Evolutionary conservation across 148 eudicot species (phyloP).

Genomic region (Oxyria digyna): DNA sequence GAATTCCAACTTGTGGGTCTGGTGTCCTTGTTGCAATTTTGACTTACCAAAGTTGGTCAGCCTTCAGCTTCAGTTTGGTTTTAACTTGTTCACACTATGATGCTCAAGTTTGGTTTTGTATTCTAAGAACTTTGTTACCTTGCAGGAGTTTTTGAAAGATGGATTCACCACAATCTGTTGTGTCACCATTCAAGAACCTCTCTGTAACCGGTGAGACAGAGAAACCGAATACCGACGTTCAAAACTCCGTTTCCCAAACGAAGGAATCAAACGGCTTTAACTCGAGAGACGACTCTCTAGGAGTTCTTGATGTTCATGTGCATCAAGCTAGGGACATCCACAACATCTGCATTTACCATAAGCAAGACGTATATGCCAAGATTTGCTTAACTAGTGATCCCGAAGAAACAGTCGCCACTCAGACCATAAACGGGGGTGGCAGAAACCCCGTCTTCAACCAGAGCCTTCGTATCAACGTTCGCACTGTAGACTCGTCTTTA

Average conservation of each 20-base stretch:
- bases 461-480: slow-evolving; percentile 38
- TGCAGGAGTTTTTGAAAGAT: slow-evolving; percentile 10
- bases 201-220: slow-evolving; percentile 29
- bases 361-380: slow-evolving; percentile 98
- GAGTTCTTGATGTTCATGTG: slow-evolving; percentile 64
- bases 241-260: slow-evolving; percentile 24
- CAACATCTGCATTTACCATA: slow-evolving; percentile 93
- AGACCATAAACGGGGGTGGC: slow-evolving; percentile 91
- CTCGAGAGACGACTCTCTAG: slow-evolving; percentile 27
- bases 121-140: background rate
- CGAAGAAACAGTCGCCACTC: slow-evolving; percentile 60
- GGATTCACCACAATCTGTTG: slow-evolving; percentile 62
- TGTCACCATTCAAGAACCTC: slow-evolving; percentile 42
- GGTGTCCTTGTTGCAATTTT: background rate
- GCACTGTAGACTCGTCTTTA: slow-evolving; percentile 46
- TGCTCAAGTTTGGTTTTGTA: background rate
- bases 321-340: slow-evolving; percentile 91
- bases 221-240: slow-evolving; percentile 24
- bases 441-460: slow-evolving; percentile 81
- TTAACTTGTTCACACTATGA: background rate
- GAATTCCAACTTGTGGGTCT: background rate
- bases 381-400: slow-evolving; percentile 82
- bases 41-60: background rate
- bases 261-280: slow-evolving; percentile 14
- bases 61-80: background rate